Evolutionary conservation across 192 early-diverging fungal genomes (phyloP), one percentile per base, ranked within the genome.

Genomic region (Jimgerdemannia flammicorona): DNA sequence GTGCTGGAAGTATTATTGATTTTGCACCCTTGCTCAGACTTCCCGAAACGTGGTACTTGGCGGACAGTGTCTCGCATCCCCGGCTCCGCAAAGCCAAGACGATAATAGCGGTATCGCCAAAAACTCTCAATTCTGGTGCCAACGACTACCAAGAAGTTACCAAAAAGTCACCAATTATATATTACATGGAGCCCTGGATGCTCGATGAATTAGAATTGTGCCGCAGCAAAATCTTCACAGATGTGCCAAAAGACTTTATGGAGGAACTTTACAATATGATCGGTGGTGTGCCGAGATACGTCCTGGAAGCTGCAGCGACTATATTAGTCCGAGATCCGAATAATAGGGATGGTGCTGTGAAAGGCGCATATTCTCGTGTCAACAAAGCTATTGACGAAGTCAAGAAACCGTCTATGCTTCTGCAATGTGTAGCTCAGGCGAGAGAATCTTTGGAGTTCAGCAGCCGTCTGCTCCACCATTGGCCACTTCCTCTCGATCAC

Each of bases 271-370:
- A 72, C 19, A 20, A 20, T 3, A 72, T 68, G 70, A 75, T 78
- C 59, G 78, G 78, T 43, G 73, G 70, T 42, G 64, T 74, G 29
- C 78, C 73, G 4, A 75, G 69, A 64, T 79, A 79, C 67, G 73
- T 79, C 64, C 67, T 79, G 59, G 54, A 67, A 43, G 40, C 11
- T 40, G 69, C 73, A 8, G 69, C 8, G 75, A 0, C 70, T 65
- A 69, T 70, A 71, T 64, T 59, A 14, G 6, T 0, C 14, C 0
- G 14, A 2, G 49, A 59, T 14, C 49, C 49, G 49, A 59, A 59
- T 59, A 2, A 59, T 59, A 1, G 0, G 49, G 49, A 10, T 59
- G 0, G 14, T 10, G 49, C 49, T 14, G 49, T 1, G 49, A 2
- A 59, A 59, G 6, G 2, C n/a, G n/a, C n/a, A n/a, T n/a, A n/a